These are phyloP conservation scores for Rhynchosporium secalis DNA, from an alignment of 2,329 filamentous ascomycete genomes.

Conservation along the genomic window DNA sequence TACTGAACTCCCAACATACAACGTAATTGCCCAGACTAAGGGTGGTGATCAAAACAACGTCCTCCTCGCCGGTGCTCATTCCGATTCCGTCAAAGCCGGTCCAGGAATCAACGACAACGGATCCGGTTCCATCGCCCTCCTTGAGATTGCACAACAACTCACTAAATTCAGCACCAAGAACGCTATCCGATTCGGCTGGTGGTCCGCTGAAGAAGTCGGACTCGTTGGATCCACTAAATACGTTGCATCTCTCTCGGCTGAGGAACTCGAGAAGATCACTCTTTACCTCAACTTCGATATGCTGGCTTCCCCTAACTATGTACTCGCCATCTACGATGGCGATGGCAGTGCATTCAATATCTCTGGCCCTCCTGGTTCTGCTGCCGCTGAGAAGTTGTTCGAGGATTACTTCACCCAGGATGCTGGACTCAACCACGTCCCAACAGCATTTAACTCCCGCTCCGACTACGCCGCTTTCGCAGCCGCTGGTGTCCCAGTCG, in stretches of 20 bases:
- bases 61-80: constrained; percentile 64
- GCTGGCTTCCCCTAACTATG: constrained; percentile 64
- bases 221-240: constrained; percentile 63
- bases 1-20: constrained; percentile 37
- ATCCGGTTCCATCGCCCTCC: constrained; percentile 46
- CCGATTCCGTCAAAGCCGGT: constrained; percentile 60
- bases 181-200: constrained; percentile 66
- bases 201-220: constrained; percentile 65
- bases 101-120: constrained; percentile 47
- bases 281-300: constrained; percentile 71
- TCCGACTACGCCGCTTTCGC: constrained; percentile 80
- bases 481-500: constrained; percentile 66
- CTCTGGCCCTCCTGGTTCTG: constrained; percentile 56
- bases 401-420: constrained; percentile 20
- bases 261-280: constrained; percentile 60
- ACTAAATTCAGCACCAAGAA: constrained; percentile 58
- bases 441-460: constrained; percentile 74
- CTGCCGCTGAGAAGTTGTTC: constrained; percentile 20
- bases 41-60: constrained; percentile 61
- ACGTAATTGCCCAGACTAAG: constrained; percentile 62
- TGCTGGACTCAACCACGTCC: constrained; percentile 32
- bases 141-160: constrained; percentile 61
- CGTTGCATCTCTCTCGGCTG: constrained; percentile 50
- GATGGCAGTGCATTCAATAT: constrained; percentile 20
- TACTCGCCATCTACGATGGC: constrained; percentile 65